Base-by-base conservation (phyloP, 73 alveolate species). In the Paramecium tetraurelia region DNA sequence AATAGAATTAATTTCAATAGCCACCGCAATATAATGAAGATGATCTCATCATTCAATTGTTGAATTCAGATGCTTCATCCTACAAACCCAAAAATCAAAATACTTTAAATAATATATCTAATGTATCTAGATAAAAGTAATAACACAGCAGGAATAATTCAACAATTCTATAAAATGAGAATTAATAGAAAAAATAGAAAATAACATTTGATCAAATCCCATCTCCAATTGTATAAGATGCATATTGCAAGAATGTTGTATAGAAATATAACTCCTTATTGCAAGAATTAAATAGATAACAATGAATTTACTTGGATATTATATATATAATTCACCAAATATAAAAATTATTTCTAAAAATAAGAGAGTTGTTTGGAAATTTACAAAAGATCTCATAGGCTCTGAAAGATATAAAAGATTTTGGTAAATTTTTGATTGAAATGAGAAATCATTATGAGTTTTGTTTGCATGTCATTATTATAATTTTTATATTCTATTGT, bases 211-310 rank as follows among this genome's bases (percentile, higher is more conserved):
- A 63, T 31, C 24, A 27, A 63, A 63, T 63, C 9, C 84, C 84
- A 14, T 63, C 84, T 7, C 84, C 84, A 11, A 63, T 63, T 27
- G 84, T 63, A n/a, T 63, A 63, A 63, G 84, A 63, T 31, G 84
- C 84, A 14, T 63, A 63, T 24, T 63, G 84, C 24, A 63, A 63
- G 12, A 63, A 63, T 63, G 50, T 63, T 10, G 24, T 63, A 2
- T 27, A 63, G 11, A 63, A 63, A 63, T 63, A 63, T 63, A 63
- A 63, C 46, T 11, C 84, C 0, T 33, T 63, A 12, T 63, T 63
- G 27, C 9, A 63, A 63, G 84, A 63, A 24, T 63, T 63, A 63
- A 63, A 63, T 63, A 27, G 84, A 63, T 63, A 63, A 63, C 9
- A 53, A 53, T 53, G 69, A 53, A 53, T 53, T 53, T n/a, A 53